Base-by-base conservation (phyloP, 2,329 filamentous ascomycete species). In the Tolypocladium paradoxum region DNA sequence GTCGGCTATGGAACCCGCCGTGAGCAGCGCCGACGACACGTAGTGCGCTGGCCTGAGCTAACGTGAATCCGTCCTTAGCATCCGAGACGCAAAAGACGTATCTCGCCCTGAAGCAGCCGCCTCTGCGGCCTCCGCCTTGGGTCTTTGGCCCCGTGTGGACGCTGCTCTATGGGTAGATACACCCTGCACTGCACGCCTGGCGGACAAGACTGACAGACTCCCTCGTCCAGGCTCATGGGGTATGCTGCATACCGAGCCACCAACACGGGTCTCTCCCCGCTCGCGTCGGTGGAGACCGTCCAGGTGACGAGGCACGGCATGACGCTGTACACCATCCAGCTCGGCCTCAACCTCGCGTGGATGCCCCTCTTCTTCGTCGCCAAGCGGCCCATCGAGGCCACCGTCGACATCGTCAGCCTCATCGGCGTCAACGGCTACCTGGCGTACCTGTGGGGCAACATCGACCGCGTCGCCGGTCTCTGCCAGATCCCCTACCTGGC, bases 281-380 rank as follows among this genome's bases (percentile, higher is more conserved):
- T 76, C 38, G 68, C 77, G 37, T 73, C 76, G 36, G 72, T 78
- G 33, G 68, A 71, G 38, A 80, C 78, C n/a, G 76, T 81, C 48
- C 69, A 73, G 36, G 71, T 81, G 52, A 82, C 86, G 51, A 80
- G 81, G 65, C 77, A 83, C 59, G 86, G 84, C 59, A 85, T 88
- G 54, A 88, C 86, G 0, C 77, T 96, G 33, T 96, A 96, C 74
- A 88, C 87, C 2, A 76, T 90, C 55, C 91, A 96, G 71, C 83
- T 96, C 7, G 87, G 79, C 12, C 76, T 96, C 50, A 96, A 96
- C 68, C 75, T 95, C 33, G 69, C 85, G 52, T 97, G 89, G 89
- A 96, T 90, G 81, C 92, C 92, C 14, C 78, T 96, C 12, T 96
- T 96, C 78, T 96, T 96, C 66, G 78, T 81, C n/a, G 65, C 85